Evolutionary conservation across 179 eudicot species (phyloP), one percentile per base, ranked within the genome.

Genomic region (Pouteria campechiana): DNA sequence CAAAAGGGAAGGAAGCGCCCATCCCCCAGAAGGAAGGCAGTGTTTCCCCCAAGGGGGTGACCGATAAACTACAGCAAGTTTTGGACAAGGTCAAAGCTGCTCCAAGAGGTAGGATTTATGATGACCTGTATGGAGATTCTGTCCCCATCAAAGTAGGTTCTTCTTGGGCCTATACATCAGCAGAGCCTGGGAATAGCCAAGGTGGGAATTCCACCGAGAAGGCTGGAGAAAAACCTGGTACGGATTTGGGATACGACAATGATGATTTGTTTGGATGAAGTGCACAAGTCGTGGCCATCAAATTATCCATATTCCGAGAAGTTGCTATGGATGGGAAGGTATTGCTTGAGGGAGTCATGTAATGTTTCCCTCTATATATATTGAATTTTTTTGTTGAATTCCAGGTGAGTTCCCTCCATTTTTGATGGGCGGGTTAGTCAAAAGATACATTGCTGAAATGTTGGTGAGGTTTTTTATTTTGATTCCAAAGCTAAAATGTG

Each of bases 81-180:
- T 52, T 90, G 64, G 70, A 86, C 73, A 90, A 82, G 75, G 95
- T 81, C 0, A 90, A 85, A 63, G 58, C 50, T 42, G 55, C 70
- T 40, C 50, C 79, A 17, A 90, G 67, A 64, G 52, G 65, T 63
- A 86, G 84, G 40, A 69, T 85, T n/a, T 86, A 78, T 55, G 95
- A 74, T 50, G 98, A 81, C 44, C 74, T 85, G 17, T 90, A 78
- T 32, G 98, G 95, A 44, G 95, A 74, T 18, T 72, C 93, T 31
- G 55, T 78, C 46, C 55, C 93, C 33, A 76, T 54, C 17, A 79
- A 78, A 63, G 74, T 76, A 36, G 95, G 88, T 41, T 78, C 93
- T 9, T 71, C 95, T 21, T 89, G 97, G 97, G 97, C 97, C 8
- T 57, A 52, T 58, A 40, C 88, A 44, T 70, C 94, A 17, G 58